phyloP scores from a whole-genome alignment of 2,329 filamentous ascomycete species.

The Fusarium heterosporum region DNA sequence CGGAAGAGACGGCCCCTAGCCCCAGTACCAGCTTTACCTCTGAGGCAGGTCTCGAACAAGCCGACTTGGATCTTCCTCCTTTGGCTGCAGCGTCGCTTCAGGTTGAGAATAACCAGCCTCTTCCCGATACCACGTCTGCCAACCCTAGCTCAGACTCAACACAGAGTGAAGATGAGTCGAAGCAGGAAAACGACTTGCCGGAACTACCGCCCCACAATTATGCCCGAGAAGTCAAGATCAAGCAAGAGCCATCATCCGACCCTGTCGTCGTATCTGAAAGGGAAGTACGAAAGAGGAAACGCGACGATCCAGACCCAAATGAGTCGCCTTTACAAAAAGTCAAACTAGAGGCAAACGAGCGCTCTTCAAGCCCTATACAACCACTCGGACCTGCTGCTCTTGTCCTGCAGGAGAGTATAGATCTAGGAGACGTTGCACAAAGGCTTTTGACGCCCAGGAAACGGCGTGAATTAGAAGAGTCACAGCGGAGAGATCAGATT shows the following conservation, averaged over 20 bases:
- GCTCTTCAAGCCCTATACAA: slow-evolving; percentile 49
- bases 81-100: slow-evolving; percentile 40
- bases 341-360: slow-evolving; percentile 56
- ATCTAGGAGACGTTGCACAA: slow-evolving; percentile 59
- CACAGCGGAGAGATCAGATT: slow-evolving; percentile 17
- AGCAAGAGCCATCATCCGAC: slow-evolving; percentile 67
- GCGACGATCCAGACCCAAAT: slow-evolving; percentile 41
- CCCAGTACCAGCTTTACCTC: slow-evolving; percentile 38
- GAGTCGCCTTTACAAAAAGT: slow-evolving; percentile 50
- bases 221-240: slow-evolving; percentile 49
- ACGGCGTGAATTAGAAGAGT: slow-evolving; percentile 45
- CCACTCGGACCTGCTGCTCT: slow-evolving; percentile 41
- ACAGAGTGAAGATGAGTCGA: slow-evolving; percentile 46
- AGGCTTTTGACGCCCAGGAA: slow-evolving; percentile 54
- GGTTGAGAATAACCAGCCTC: slow-evolving; percentile 10
- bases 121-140: slow-evolving; percentile 5
- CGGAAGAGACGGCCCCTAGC: slow-evolving; percentile 25
- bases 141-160: slow-evolving; percentile 47
- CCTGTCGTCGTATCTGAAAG: slow-evolving; percentile 65
- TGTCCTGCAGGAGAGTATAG: slow-evolving; percentile 67
- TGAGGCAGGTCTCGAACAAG: slow-evolving; percentile 44
- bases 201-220: slow-evolving; percentile 30
- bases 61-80: slow-evolving; percentile 46
- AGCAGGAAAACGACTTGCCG: slow-evolving; percentile 40
- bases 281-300: slow-evolving; percentile 61